These are phyloP conservation scores for Hawksworthiomyces lignivorus DNA, from an alignment of 2,329 filamentous ascomycete genomes.

Conservation along the genomic window DNA sequence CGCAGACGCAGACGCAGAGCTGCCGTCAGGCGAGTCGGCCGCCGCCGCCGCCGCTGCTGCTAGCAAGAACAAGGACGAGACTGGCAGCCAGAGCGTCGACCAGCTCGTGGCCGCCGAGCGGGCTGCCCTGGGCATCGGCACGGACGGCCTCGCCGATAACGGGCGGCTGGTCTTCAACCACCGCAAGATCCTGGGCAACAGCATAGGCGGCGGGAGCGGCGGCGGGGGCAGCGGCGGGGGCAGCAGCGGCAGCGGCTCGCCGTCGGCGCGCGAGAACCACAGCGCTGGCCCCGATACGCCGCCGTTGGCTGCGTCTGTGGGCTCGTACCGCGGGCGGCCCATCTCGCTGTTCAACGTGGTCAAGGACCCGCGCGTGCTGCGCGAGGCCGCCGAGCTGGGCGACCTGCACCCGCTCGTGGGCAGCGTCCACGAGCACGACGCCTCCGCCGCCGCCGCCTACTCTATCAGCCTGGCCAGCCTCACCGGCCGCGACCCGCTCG, in stretches of 20 bases:
- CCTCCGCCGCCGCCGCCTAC: constrained; percentile 13
- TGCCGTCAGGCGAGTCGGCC: no score
- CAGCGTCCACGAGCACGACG: constrained; percentile 25
- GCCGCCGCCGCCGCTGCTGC: no score
- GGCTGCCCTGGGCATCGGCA: constrained; percentile 4
- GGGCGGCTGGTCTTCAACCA: constrained; percentile 4
- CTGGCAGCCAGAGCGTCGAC: no score
- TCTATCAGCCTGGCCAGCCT: constrained; percentile 19
- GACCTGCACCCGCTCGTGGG: constrained; percentile 33
- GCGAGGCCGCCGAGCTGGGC: constrained; percentile 30
- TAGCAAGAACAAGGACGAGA: no score
- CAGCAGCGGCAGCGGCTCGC: no score
- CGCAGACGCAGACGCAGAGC: background rate
- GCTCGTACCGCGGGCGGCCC: constrained; percentile 32
- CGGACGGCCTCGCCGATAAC: constrained; percentile 1
- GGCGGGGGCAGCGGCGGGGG: no score
- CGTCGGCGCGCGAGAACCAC: no score
- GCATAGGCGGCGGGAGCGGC: no score
- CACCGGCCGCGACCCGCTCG: constrained; percentile 4
- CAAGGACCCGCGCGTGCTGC: constrained; percentile 28
- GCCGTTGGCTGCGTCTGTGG: constrained; percentile 22
- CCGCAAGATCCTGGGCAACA: background rate
- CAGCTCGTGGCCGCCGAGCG: no score
- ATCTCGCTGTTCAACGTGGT: constrained; percentile 30
- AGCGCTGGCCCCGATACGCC: no score